Base-by-base conservation (phyloP, 768 basidiomycete genomes). In the Leccinum disarticulatum region DNA sequence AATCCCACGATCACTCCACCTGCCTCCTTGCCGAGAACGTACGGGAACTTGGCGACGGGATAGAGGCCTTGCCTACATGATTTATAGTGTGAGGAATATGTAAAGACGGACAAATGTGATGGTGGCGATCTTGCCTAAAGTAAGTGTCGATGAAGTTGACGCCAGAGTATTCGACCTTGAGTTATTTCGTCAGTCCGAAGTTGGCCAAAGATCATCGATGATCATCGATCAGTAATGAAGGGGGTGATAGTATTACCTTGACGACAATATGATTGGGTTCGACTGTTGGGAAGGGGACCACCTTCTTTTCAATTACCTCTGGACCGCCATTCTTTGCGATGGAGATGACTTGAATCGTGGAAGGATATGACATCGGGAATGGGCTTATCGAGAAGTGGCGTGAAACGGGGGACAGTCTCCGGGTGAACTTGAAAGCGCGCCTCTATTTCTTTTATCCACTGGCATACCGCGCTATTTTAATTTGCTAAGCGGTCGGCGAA, bases 131-230 rank as follows among this genome's bases (percentile, higher is more conserved):
- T 71, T 75, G 87, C 84, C 94, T 80, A 69, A 82, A 85, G 73
- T 97, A 96, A 46, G 85, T 86, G 70, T 91, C 90, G 69, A 90
- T 93, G 71, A 90, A 97, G 77, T 98, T 97, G 67, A 96, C 82
- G 9, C 91, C 92, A 9, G 81, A 76, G 65, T 87, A 93, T 64
- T 91, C 84, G 30, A 87, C 79, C 89, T 88, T 68, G 41, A 43
- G 41, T 43, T 8, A 10, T 43, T n/a, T 19, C 4, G 41, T 43
- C 10, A 43, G 41, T 43, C 41, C 10, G 10, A 19, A 10, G 41
- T 43, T 19, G n/a, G n/a, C 15, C 17, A 8, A 38, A 38, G 6
- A 14, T 0, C 17, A 9, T 17, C 17, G 38, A 38, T 38, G 6
- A 14, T 0, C 17, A 9, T 17, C 17, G 38, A 38, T 38, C 36